Base-by-base conservation (phyloP, 83 land plant species). In the Diphasiastrum complanatum region DNA sequence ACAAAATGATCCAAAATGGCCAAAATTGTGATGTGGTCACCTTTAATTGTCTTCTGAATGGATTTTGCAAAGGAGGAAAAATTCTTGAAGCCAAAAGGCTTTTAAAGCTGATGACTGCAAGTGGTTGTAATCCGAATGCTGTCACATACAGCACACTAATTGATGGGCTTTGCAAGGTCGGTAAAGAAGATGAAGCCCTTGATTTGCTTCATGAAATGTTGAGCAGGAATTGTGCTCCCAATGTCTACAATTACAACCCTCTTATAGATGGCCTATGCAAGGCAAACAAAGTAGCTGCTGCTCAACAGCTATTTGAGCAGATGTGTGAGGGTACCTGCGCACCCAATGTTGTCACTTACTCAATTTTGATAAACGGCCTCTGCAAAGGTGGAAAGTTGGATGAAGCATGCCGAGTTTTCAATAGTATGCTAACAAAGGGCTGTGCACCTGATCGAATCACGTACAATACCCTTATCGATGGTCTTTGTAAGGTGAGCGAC, bases 61-160 rank as follows among this genome's bases (percentile, higher is more conserved):
- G 79, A 38, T 47, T 64, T 32, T 78, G 82, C 45, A 70, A 61
- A 56, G 60, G 29, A 20, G 64, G 58, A 6, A 59, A 79, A 51
- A 33, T 76, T 35, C 75, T 66, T 29, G 31, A 36, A 5, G 86
- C 80, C 23, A 48, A 41, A 45, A 26, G 37, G 34, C 30, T 83
- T 4, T 79, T 83, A 33, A 1, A 0, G n/a, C 0, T 37, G 19
- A 83, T 83, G 86, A 65, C 74, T 1, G 36, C 47, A 25, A 70
- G 56, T 45, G 83, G 83, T 49, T 79, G 76, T 56, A 33, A 5
- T 0, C 70, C 75, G 32, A 66, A 79, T 65, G 80, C 47, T 60
- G 77, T 76, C 47, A 57, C 86, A 1, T 79, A 79, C 52, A 76
- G 72, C n/a, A 63, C 64, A 20, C 59, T 83, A 1, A 71, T 83